phyloP scores from a whole-genome alignment of 2,329 filamentous ascomycete species.

The Emergomyces pasteurianus region DNA sequence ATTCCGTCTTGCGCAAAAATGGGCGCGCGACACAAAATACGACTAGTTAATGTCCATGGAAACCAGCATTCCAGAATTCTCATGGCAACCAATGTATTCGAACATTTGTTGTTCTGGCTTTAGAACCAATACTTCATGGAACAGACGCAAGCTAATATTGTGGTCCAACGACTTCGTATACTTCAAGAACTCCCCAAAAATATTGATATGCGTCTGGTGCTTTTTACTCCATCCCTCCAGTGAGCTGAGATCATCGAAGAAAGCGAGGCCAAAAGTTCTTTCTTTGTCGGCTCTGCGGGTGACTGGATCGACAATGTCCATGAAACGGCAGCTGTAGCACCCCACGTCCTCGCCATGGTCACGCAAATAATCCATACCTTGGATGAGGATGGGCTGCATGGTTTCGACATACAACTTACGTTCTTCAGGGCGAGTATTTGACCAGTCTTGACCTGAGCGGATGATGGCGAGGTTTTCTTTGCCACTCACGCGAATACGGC shows the following conservation, averaged over 20 bases:
- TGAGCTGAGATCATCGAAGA: slow-evolving; percentile 30
- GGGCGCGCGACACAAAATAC: too few relatives aligned
- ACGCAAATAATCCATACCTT: slow-evolving; percentile 36
- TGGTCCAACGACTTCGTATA: slow-evolving; percentile 29
- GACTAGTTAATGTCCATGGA: slow-evolving; percentile 2
- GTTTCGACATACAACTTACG: slow-evolving; percentile 33
- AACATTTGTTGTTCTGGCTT: slow-evolving; percentile 30
- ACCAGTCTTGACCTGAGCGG: slow-evolving; percentile 38
- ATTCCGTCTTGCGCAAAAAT: not conserved
- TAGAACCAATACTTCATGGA: slow-evolving; percentile 33
- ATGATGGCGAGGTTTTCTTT: slow-evolving; percentile 34
- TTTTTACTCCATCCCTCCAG: slow-evolving; percentile 31
- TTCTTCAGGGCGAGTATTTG: slow-evolving; percentile 28
- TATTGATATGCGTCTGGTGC: slow-evolving; percentile 31
- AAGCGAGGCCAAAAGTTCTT: slow-evolving; percentile 32
- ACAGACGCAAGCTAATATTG: slow-evolving; percentile 26
- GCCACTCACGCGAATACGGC: slow-evolving; percentile 23
- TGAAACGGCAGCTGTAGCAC: slow-evolving; percentile 34
- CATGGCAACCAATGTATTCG: slow-evolving; percentile 33
- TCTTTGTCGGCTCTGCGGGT: slow-evolving; percentile 17
- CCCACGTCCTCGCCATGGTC: slow-evolving; percentile 33
- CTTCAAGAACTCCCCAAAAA: slow-evolving; percentile 30
- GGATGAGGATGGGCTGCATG: slow-evolving; percentile 34
- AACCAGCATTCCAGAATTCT: slow-evolving; percentile 22
- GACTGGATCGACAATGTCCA: slow-evolving; percentile 28